These are phyloP conservation scores for Alternaria gansuensis DNA, from an alignment of 2,329 filamentous ascomycete genomes.

Conservation along the genomic window DNA sequence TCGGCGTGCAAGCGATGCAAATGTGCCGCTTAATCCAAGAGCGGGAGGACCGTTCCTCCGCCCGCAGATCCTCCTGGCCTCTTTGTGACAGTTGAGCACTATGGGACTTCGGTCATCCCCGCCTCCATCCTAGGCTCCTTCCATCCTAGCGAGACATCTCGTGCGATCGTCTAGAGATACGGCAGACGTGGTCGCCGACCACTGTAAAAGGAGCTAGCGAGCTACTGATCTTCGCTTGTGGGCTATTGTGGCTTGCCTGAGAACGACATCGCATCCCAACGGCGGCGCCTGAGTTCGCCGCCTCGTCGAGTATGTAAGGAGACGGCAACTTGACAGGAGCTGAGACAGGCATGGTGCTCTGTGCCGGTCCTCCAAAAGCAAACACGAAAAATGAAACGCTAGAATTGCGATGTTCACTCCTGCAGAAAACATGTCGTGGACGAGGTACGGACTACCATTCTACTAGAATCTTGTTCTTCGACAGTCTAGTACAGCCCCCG, in stretches of 20 bases:
- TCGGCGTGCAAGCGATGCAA: conserved; percentile 10
- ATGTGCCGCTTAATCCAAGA: conserved; percentile 8
- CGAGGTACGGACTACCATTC: conserved; percentile 1
- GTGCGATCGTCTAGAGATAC: not conserved
- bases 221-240: conserved; percentile 1
- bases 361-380: not conserved
- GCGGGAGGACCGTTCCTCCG: conserved; percentile 20
- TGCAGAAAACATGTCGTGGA: not conserved
- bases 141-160: conserved; percentile 1
- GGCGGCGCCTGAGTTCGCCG: not conserved
- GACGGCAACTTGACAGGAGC: not conserved
- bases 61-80: conserved; percentile 11
- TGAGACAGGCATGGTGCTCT: conserved; percentile 1
- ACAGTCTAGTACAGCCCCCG: conserved; percentile 3
- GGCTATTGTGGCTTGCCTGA: conserved; percentile 6
- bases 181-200: conserved; percentile 10
- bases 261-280: conserved; percentile 1
- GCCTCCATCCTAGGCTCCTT: conserved; percentile 1
- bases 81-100: conserved; percentile 3
- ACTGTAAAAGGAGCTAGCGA: not conserved
- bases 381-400: not conserved
- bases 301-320: conserved; percentile 2
- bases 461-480: conserved; percentile 5
- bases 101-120: conserved; percentile 4
- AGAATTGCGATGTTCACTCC: not conserved